Base-by-base conservation (phyloP, 2,329 filamentous ascomycete genomes). In the Cordyceps militaris region DNA sequence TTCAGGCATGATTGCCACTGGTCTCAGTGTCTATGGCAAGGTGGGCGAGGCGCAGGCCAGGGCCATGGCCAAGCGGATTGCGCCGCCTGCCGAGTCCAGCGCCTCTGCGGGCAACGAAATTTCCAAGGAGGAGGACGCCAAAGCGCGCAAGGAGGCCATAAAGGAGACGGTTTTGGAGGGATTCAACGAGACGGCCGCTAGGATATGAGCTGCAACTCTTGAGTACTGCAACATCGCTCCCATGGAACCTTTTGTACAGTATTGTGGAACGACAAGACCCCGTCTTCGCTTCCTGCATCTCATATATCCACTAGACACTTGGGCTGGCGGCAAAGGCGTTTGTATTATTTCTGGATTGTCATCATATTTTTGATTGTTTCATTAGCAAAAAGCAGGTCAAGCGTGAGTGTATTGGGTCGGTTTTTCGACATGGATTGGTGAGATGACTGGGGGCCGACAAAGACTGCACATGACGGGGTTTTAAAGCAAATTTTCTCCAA, bases 1-100 rank as follows among this genome's bases (percentile, higher is more conserved):
- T 65, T 88, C 91, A 56, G 85, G 90, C 64, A 96, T 99, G 92
- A 97, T 99, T 71, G 92, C 94, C 40, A 95, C 90, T 19, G 94
- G 92, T 2, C 86, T 99, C 79, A 88, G 91, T 56, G 92, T 99
- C 19, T 99, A 96, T 71, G 91, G 93, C 59, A 97, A 96, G 71
- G 89, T 99, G 46, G 91, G 85, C 65, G 84, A 93, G 67, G 83
- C 86, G 1, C 91, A 96, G 73, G 83, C 84, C 26, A 87, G 83
- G 69, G 78, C 79, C 11, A 79, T 89, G 71, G 83, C 85, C 5
- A 79, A 79, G 63, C 78, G 79, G 65, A 59, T 75, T 2, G 67
- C 80, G 21, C 72, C 76, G 50, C 65, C 71, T 44, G 51, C 63
- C 7, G 60, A 61, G 48, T 61, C 57, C n/a, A 59, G 62, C 51